phyloP scores from a whole-genome alignment of 352 stramenopile species.

The Globisporangium viniferum region DNA sequence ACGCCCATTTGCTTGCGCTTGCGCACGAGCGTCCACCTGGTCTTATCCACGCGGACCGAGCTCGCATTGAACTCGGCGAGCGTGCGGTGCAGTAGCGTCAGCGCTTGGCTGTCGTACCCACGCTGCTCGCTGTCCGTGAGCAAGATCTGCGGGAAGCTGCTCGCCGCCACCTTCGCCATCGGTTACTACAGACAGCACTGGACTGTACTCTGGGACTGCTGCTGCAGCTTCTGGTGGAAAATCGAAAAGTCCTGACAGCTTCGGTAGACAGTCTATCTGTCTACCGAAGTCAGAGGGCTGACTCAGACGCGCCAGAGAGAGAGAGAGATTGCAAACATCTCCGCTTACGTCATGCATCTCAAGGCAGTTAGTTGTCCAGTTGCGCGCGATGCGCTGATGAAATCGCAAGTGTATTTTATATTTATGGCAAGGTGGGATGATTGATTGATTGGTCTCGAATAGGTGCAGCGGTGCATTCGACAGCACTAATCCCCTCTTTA shows the following conservation, averaged over 20 bases:
- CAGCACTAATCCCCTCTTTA: background rate
- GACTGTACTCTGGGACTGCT: no score
- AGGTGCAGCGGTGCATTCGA: background rate
- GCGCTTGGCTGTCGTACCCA: background rate
- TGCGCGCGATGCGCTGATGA: background rate
- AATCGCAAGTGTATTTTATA: background rate
- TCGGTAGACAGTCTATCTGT: background rate
- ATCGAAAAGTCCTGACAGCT: background rate
- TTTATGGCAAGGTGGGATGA: no score
- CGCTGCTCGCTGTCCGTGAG: constrained; percentile 5
- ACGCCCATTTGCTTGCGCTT: constrained; percentile 9
- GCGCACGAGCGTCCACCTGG: constrained; percentile 6
- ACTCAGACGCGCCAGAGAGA: no score
- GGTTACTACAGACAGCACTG: no score
- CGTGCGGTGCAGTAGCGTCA: background rate
- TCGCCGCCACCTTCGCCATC: no score
- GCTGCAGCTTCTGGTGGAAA: background rate
- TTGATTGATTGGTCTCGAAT: background rate
- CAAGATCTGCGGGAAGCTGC: background rate
- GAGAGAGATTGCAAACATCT: background rate
- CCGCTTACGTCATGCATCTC: background rate
- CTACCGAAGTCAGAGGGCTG: no score
- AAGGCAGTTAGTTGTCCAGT: background rate
- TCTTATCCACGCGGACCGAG: background rate
- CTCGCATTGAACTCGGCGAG: background rate